These are phyloP conservation scores for Tricholomella constricta DNA, from an alignment of 768 basidiomycete genomes.

Conservation along the genomic window DNA sequence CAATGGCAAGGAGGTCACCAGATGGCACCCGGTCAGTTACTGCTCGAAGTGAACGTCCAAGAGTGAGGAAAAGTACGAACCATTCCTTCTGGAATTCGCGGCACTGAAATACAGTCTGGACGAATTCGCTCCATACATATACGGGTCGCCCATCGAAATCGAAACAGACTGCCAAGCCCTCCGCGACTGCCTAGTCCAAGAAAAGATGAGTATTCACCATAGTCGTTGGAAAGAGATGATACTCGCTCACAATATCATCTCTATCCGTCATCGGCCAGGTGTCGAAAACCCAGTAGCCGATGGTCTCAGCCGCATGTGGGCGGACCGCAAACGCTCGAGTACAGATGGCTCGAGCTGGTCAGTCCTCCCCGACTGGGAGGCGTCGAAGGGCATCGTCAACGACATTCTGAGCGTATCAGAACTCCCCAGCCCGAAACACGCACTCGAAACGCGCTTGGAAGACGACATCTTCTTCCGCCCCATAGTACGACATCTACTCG, in stretches of 20 bases:
- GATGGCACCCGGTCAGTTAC: constrained; percentile 28
- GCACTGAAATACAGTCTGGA: constrained; percentile 32
- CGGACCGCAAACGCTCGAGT: constrained; percentile 3
- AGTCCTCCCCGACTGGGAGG: background rate
- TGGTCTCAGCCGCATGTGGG: constrained; percentile 26
- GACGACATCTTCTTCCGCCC: background rate
- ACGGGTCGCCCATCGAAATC: constrained; percentile 30
- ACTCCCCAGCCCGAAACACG: too few species aligned
- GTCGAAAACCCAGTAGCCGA: constrained; percentile 28
- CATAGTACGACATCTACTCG: background rate
- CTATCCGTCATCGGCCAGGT: constrained; percentile 23
- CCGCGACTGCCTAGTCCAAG: constrained; percentile 15
- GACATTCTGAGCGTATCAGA: background rate
- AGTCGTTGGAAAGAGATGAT: constrained; percentile 34
- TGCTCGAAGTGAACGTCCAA: constrained; percentile 32
- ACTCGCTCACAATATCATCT: constrained; percentile 24
- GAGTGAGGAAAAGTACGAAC: constrained; percentile 28
- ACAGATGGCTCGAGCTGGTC: background rate
- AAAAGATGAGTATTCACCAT: constrained; percentile 27
- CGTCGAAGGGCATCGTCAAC: background rate
- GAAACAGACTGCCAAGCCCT: constrained; percentile 36
- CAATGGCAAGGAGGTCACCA: constrained; percentile 17
- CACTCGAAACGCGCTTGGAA: too few species aligned
- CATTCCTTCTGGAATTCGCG: constrained; percentile 34
- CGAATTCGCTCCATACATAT: constrained; percentile 27